Conservation (phyloP, 2,329 filamentous ascomycete species). For the Verticillium albo-atrum region DNA sequence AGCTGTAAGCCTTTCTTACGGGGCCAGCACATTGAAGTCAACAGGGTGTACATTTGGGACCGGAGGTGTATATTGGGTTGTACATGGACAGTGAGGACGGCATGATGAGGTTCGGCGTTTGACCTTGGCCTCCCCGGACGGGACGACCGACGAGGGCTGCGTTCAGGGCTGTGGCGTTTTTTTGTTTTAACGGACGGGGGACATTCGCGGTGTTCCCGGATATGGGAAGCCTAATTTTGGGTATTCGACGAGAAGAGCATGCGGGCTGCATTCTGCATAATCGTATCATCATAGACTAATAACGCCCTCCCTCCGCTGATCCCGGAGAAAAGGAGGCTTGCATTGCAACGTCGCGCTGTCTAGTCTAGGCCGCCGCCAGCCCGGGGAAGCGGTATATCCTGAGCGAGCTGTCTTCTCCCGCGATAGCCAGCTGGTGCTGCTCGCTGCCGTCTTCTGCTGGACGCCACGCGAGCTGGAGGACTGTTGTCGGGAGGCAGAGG, state of each 20-base stretch:
- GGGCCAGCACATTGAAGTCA: too few species aligned
- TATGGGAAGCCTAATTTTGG: not conserved
- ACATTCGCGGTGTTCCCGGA: not conserved
- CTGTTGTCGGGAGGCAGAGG: constrained; percentile 56
- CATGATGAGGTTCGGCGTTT: not conserved
- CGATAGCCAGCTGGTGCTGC: constrained; percentile 40
- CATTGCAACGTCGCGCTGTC: not conserved
- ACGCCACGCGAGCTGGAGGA: constrained; percentile 67
- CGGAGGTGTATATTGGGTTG: not conserved
- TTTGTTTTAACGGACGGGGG: too few species aligned
- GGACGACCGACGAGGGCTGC: too few species aligned
- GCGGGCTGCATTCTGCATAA: constrained; percentile 6
- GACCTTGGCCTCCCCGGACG: too few species aligned
- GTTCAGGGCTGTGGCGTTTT: not conserved
- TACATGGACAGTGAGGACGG: not conserved
- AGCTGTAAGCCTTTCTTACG: constrained; percentile 26
- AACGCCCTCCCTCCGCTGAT: not conserved
- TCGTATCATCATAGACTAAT: constrained; percentile 13
- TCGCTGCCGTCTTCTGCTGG: constrained; percentile 29
- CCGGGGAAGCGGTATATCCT: constrained; percentile 45
- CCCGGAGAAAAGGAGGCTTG: not conserved
- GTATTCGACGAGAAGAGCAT: constrained; percentile 1
- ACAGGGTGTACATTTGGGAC: too few species aligned
- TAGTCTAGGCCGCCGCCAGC: not conserved
- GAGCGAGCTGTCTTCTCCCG: constrained; percentile 58